These are phyloP conservation scores for Metschnikowia matae DNA, from an alignment of 805 yeast species.

Conservation along the genomic window DNA sequence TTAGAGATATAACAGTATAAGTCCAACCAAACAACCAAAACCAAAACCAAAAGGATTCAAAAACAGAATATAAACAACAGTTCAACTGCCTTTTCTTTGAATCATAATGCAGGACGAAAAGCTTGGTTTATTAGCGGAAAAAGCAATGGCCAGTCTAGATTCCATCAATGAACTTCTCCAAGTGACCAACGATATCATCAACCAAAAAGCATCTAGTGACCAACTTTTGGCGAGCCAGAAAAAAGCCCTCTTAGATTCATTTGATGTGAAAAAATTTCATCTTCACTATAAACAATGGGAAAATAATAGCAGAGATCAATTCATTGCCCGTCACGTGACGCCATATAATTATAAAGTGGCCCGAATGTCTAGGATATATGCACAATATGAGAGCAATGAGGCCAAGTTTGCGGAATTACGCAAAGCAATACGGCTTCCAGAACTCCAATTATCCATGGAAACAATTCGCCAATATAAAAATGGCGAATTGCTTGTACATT, in stretches of 20 bases:
- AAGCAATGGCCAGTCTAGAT: slow-evolving; percentile 6
- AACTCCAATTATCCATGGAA: slow-evolving; percentile 24
- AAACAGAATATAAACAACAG: no score
- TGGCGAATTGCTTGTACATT: slow-evolving; percentile 14
- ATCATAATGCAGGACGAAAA: neutral
- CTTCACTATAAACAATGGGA: slow-evolving; percentile 30
- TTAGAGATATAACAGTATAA: no score
- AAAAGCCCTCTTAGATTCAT: slow-evolving; percentile 28
- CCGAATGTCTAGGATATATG: slow-evolving; percentile 26
- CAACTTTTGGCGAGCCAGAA: slow-evolving; percentile 2
- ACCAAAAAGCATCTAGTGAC: neutral
- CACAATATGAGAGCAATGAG: slow-evolving; percentile 20
- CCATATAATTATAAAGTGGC: slow-evolving; percentile 31
- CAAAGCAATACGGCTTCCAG: slow-evolving; percentile 24
- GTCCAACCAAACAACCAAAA: neutral
- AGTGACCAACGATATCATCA: slow-evolving; percentile 1
- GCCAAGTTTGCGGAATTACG: slow-evolving; percentile 23
- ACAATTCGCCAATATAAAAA: slow-evolving; percentile 26
- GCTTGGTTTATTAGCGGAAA: neutral
- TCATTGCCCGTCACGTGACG: slow-evolving; percentile 21
- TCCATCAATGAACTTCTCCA: slow-evolving; percentile 7
- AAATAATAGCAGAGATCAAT: slow-evolving; percentile 13
- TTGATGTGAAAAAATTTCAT: slow-evolving; percentile 29
- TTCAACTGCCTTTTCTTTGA: no score
- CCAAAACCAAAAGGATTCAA: neutral